Evolutionary conservation across 202 grass and related monocot genomes (phyloP), one percentile per base, ranked within the genome.

Genomic region (Musa balbisiana): DNA sequence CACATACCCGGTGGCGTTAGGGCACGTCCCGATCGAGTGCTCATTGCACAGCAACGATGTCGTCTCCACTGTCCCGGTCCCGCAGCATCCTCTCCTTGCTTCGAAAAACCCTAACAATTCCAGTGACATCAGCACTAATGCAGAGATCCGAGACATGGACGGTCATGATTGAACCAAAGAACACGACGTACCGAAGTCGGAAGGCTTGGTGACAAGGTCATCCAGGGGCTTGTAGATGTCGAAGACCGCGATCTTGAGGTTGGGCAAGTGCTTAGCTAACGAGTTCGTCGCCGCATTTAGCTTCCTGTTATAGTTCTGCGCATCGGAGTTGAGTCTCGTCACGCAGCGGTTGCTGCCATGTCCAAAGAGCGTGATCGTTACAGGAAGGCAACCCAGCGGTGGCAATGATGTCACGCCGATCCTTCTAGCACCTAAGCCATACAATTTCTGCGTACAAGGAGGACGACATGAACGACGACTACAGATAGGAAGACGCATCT

Each of bases 311-410:
- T 91, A 93, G 53, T 74, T 85, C 74, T 80, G 73, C 8, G 90
- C 86, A 19, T 93, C 86, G 3, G 67, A 23, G 68, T 97, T 93
- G 80, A 97, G 83, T 49, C 78, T 67, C 4, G 23, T 15, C 64
- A 97, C 82, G 33, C 93, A 97, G 53, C 51, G 25, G 64, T 26
- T 11, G 10, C 29, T 13, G 33, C 82, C 84, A 3, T 79, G 26
- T 52, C 93, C 87, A 25, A 89, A 93, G 60, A 91, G 80, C 63
- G 62, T 84, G 82, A 91, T 91, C 3, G 85, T 12, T 29, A 75
- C 86, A 2, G 93, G 90, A 4, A 97, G 22, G 76, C 93, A 97
- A 49, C 93, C 93, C n/a, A 97, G 52, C 20, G 90, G 93, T 17
- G 93, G 74, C 80, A 97, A 25, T 11, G 85, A 79, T 22, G 86